A percentile compares a stretch with the other conserved stretches of the same genome.
These are phyloP conservation scores for Mycena vulgaris DNA, from an alignment of 768 basidiomycete genomes.

Conservation along the genomic window DNA sequence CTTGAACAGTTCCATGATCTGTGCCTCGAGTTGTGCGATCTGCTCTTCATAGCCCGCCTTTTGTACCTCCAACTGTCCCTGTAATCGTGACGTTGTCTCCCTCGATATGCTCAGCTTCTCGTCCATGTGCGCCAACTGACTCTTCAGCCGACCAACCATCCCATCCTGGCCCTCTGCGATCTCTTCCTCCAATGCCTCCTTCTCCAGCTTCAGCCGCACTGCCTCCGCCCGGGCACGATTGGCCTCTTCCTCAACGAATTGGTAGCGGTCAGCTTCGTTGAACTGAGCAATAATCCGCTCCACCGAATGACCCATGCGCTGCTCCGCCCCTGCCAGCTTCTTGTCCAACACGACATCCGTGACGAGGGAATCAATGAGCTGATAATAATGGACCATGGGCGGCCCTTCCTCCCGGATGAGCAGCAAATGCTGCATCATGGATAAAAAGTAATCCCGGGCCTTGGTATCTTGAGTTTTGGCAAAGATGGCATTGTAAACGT, in stretches of 20 bases:
- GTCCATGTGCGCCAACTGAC: constrained; percentile 76
- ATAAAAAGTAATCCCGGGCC: constrained; percentile 88
- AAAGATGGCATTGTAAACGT: constrained; percentile 88
- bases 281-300: constrained; percentile 90
- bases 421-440: constrained; percentile 94
- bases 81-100: constrained; percentile 82
- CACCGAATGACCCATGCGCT: constrained; percentile 90
- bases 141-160: constrained; percentile 86
- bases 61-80: constrained; percentile 84
- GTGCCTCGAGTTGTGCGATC: constrained; percentile 89
- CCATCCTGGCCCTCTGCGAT: constrained; percentile 87
- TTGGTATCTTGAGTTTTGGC: constrained; percentile 83
- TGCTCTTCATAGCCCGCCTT: constrained; percentile 87
- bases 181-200: constrained; percentile 87
- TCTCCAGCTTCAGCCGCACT: constrained; percentile 82
- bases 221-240: constrained; percentile 75
- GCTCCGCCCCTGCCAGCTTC: constrained; percentile 87
- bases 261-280: constrained; percentile 89
- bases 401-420: constrained; percentile 92
- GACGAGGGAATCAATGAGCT: constrained; percentile 90
- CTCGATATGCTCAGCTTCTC: constrained; percentile 86
- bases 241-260: constrained; percentile 84
- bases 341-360: constrained; percentile 95
- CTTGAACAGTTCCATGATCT: constrained; percentile 94
- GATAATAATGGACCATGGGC: constrained; percentile 89